Evolutionary conservation across 345 rosid species (phyloP), one percentile per base, ranked within the genome.

Genomic region (Dipteronia dyeriana): DNA sequence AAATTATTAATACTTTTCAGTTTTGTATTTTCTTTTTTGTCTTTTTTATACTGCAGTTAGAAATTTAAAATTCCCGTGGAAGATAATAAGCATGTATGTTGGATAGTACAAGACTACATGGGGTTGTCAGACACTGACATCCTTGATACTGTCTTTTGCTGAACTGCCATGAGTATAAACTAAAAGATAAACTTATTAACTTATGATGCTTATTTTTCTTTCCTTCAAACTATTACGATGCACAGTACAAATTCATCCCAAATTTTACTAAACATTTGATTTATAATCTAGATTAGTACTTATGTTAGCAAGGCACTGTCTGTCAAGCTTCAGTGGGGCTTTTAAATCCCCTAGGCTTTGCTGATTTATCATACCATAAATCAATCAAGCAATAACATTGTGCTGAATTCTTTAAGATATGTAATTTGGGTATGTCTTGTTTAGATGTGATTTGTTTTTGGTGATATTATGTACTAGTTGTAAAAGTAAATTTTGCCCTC

Each of bases 401-500:
- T 56, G 49, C 66, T 34, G 63, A 49, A 70, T 26, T 51, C 16
- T 25, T 51, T 29, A 70, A 7, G n/a, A 70, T 70, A 53, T 6
- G 23, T 0, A 25, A 16, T 51, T 25, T 53, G 10, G 74, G 74
- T 51, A 51, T 70, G 41, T 53, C 41, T 7, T 57, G 12, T 20
- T 20, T 41, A 56, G 26, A 67, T 34, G 19, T 68, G 56, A 39
- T 43, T 22, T 29, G 9, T 41, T 59, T 67, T 68, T 49, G 11
- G 20, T 69, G 14, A 13, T 56, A 71, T 68, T 61, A 5, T 63
- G 43, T 54, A 71, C 68, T 23, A 65, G 23, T 57, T 22, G 26
- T 71, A n/a, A 64, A 29, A 16, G 19, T 75, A 59, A 68, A 67
- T 68, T 69, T 63, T 51, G 4, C 3, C 29, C 67, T 47, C 10